Base-by-base conservation (phyloP, 345 rosid genomes). In the Lepidium didymum region DNA sequence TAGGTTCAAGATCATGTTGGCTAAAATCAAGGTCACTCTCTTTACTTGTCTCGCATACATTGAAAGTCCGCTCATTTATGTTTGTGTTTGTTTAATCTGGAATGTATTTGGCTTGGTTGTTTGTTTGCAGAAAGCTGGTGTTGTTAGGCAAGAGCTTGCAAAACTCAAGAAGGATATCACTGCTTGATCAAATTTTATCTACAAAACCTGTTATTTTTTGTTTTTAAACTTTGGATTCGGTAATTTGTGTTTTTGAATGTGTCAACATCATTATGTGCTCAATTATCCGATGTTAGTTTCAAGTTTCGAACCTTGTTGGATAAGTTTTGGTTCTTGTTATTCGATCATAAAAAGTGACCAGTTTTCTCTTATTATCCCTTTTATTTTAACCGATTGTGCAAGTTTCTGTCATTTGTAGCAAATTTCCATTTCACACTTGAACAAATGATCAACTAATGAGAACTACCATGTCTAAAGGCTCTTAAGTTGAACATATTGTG, bases 1-100 rank as follows among this genome's bases (percentile, higher is more conserved):
- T 42, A 79, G 96, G 85, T 86, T 89, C 82, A 89, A 86, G 86
- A 56, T 89, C 64, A 86, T 89, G 96, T 69, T 89, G 79, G 92
- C 96, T 6, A 85, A 82, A 72, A 86, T 86, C 71, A 89, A 89
- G 90, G 96, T 88, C 11, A 36, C 54, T 70, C 13, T 16, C 10
- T 19, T 31, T 0, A 37, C 35, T 35, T 44, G 54, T 36, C 25
- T 3, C 14, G 3, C 2, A 0, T 63, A 1, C 7, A 2, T 37
- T 61, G 13, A 12, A 33, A 12, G 3, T 14, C 21, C 1, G 11
- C 6, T 29, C 0, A 0, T 42, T 8, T 6, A 29, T 29, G 29
- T 56, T 50, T 45, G 29, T 0, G 3, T 15, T 25, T 18, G 4
- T 46, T 29, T 0, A 4, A 36, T 8, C 34, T 0, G 14, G 44